Evolutionary conservation across 306 rosid species (phyloP).

Genomic region (Hippophae gyantsensis): DNA sequence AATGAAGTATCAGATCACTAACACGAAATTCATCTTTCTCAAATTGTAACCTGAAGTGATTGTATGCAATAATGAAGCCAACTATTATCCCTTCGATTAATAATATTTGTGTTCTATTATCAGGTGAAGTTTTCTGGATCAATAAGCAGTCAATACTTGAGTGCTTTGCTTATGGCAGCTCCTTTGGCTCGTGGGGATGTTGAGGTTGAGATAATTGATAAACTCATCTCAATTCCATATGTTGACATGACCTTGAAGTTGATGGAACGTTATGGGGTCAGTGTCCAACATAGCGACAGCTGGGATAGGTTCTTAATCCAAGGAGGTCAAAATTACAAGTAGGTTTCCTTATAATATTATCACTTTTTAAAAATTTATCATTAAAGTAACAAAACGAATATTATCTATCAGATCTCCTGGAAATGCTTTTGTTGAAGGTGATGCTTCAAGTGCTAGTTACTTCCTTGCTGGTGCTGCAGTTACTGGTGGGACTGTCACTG

Average conservation of each 20-base stretch:
- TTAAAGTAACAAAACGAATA: constrained; percentile 15
- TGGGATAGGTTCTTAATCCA: constrained; percentile 81
- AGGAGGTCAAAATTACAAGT: constrained; percentile 98
- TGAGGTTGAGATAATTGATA: constrained; percentile 86
- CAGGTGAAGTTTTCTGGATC: constrained; percentile 99
- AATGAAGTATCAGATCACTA: too few species aligned
- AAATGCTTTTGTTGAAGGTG: constrained; percentile 91
- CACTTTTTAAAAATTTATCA: constrained; percentile 1
- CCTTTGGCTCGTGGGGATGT: constrained; percentile 94
- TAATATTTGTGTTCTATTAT: constrained; percentile 6
- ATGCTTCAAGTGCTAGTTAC: constrained; percentile 99
- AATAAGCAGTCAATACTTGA: constrained; percentile 91
- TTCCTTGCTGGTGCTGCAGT: constrained; percentile 99
- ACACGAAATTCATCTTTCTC: too few species aligned
- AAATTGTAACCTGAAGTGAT: not conserved
- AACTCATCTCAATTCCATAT: constrained; percentile 86
- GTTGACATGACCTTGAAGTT: constrained; percentile 95
- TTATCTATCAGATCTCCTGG: constrained; percentile 68
- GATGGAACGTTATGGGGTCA: constrained; percentile 95
- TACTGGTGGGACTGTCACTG: constrained; percentile 96
- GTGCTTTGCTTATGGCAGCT: constrained; percentile 94
- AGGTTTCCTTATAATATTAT: constrained; percentile 25
- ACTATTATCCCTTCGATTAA: constrained; percentile 14
- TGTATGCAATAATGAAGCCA: constrained; percentile 4
- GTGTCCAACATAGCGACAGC: constrained; percentile 56